Evolutionary conservation across 140 eudicot genomes (phyloP), one percentile per base, ranked within the genome.

Genomic region (Flaveria floridana): DNA sequence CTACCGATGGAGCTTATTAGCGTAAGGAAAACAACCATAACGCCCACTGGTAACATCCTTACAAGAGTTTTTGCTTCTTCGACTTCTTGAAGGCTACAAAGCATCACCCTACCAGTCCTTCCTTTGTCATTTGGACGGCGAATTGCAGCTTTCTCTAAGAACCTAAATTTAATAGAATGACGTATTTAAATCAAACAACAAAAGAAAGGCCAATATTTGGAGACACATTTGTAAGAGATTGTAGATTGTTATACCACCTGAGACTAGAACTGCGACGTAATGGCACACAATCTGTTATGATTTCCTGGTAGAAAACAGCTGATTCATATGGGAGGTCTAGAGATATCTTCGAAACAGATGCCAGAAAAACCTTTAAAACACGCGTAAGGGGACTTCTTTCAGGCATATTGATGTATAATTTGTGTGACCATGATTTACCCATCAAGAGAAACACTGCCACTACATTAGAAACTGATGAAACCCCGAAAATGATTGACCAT

Each of bases 361-460:
- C 18, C 7, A 25, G 8, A 25, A 25, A 23, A 5, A 25, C 66
- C 12, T 39, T 59, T 59, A 59, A 23, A 3, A 59, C 66, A 59
- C 7, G 21, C 26, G 66, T 59, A 59, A 59, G 16, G 8, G 66
- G 41, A 25, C 66, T 59, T 13, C 28, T 59, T 23, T 59, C 66
- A 3, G 39, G 39, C 39, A 23, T 25, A 23, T 59, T 59, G 39
- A 59, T 59, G 66, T 59, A 13, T 25, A 59, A 13, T 23, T 59
- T 23, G 41, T 59, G 66, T 59, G 66, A 59, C 66, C 66, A 59
- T 11, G 66, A 25, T 59, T 59, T 59, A 16, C 66, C 66, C 41
- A 21, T 59, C 66, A 23, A 13, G n/a, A 59, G 66, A 59, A 7
- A 59, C 66, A 59, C 7, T 0, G 66, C 39, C 18, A 59, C 6